A percentile compares a stretch with the other conserved stretches of the same genome.
phyloP scores from a whole-genome alignment of 2,329 filamentous ascomycete species.

The Epicoccum nigrum region DNA sequence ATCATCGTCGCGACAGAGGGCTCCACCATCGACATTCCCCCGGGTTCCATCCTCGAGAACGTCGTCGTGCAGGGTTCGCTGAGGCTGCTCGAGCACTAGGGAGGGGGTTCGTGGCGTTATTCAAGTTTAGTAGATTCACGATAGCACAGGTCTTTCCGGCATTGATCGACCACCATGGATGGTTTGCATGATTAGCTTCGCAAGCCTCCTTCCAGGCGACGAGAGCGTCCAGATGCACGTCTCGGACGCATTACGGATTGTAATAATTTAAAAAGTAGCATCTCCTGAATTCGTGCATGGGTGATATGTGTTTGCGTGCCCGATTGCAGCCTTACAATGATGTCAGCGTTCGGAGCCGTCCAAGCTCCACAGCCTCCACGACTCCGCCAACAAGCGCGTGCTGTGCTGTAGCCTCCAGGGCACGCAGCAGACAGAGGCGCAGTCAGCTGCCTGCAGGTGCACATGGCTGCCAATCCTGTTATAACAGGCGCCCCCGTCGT shows the following conservation, averaged over 20 bases:
- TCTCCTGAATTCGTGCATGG: slow-evolving; percentile 11
- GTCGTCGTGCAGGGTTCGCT: slow-evolving; percentile 98
- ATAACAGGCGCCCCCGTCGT: slow-evolving; percentile 12
- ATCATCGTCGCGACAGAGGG: slow-evolving; percentile 99
- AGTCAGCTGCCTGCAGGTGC: slow-evolving; percentile 34
- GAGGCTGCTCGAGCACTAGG: slow-evolving; percentile 72
- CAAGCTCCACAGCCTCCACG: slow-evolving; percentile 17
- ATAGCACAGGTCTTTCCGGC: slow-evolving; percentile 29
- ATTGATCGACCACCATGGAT: slow-evolving; percentile 25
- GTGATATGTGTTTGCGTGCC: slow-evolving; percentile 10
- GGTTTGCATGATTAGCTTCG: slow-evolving; percentile 35
- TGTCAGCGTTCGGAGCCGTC: slow-evolving; percentile 17
- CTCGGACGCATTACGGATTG: slow-evolving; percentile 27
- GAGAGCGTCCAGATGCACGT: slow-evolving; percentile 26
- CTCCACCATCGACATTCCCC: slow-evolving; percentile 96
- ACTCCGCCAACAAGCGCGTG: slow-evolving; percentile 22
- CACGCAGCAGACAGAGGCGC: slow-evolving; percentile 34
- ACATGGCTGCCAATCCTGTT: slow-evolving; percentile 20
- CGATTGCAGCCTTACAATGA: slow-evolving; percentile 30
- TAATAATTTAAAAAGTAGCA: slow-evolving; percentile 36
- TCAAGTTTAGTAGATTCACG: slow-evolving; percentile 33
- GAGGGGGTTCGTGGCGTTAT: slow-evolving; percentile 20
- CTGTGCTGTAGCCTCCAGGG: slow-evolving; percentile 22
- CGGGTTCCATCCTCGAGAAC: slow-evolving; percentile 96
- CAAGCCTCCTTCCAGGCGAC: slow-evolving; percentile 13